Evolutionary conservation across 2,329 filamentous ascomycete genomes (phyloP).

Genomic region (Aspergillus awamori): DNA sequence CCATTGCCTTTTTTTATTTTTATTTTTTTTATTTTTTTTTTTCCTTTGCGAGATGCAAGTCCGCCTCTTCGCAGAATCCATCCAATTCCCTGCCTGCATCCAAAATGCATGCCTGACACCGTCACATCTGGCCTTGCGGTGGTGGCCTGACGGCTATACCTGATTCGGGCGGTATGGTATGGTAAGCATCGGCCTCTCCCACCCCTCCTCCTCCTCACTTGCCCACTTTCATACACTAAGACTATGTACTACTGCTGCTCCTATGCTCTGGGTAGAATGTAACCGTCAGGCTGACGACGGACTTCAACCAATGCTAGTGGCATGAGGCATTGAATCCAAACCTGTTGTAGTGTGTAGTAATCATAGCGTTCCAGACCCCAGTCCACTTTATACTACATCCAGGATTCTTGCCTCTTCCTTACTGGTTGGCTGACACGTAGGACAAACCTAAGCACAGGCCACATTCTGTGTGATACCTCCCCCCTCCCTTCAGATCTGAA

Average conservation of each 20-base stretch:
- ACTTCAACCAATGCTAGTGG: background rate
- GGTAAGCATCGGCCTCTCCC: background rate
- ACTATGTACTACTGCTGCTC: too few species aligned
- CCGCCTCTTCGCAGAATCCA: background rate
- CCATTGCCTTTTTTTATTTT: background rate
- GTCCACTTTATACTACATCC: background rate
- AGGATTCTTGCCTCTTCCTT: background rate
- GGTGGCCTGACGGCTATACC: conserved; percentile 2
- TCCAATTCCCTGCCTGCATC: background rate
- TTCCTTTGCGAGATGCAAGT: background rate
- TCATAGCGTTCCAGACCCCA: conserved; percentile 8
- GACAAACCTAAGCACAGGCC: conserved; percentile 16
- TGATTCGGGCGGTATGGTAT: background rate
- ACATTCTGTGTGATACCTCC: conserved; percentile 16
- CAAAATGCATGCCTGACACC: conserved; percentile 12
- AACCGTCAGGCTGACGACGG: too few species aligned
- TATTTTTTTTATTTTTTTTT: too few species aligned
- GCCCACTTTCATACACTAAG: too few species aligned
- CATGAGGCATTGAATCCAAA: background rate
- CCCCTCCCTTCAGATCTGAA: conserved; percentile 12
- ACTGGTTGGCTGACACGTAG: conserved; percentile 12
- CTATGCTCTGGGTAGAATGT: too few species aligned
- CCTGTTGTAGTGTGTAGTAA: background rate
- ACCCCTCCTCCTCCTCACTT: too few species aligned
- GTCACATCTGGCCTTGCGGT: background rate